A percentile compares a stretch with the other conserved stretches of the same genome.
These are phyloP conservation scores for Arthrobotrys iridis DNA, from an alignment of 2,329 filamentous ascomycete genomes.

Conservation along the genomic window DNA sequence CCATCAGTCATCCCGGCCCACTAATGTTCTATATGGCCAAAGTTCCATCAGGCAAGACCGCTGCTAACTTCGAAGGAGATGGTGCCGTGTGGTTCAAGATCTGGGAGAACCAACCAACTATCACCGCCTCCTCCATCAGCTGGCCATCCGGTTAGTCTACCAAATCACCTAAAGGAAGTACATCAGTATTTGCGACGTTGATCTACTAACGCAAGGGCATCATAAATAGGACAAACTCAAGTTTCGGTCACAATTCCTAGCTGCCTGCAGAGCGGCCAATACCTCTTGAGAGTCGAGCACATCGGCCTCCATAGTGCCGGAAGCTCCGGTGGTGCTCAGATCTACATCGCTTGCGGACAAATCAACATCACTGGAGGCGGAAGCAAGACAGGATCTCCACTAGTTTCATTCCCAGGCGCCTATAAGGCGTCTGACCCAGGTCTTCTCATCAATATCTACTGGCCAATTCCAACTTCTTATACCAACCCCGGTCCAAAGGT, in stretches of 20 bases:
- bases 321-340: conserved; percentile 61
- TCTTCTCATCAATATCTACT: conserved; percentile 57
- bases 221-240: conserved; percentile 52
- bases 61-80: conserved; percentile 60
- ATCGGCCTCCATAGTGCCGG: conserved; percentile 64
- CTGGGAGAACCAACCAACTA: conserved; percentile 60
- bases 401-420: conserved; percentile 64
- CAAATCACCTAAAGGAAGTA: background rate
- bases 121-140: conserved; percentile 55
- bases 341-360: conserved; percentile 65
- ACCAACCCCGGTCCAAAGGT: conserved; percentile 62
- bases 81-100: conserved; percentile 63
- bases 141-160: conserved; percentile 49
- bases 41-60: conserved; percentile 55
- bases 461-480: conserved; percentile 59
- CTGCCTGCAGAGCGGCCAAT: conserved; percentile 62
- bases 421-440: conserved; percentile 57
- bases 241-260: conserved; percentile 62
- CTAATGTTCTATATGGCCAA: conserved; percentile 64
- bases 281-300: conserved; percentile 65
- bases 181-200: background rate
- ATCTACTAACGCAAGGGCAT: background rate
- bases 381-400: conserved; percentile 61
- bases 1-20: conserved; percentile 63
- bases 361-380: conserved; percentile 63